Evolutionary conservation across 352 stramenopile genomes (phyloP), one percentile per base, ranked within the genome.

Genomic region (Phytopythium chamaehyphon): DNA sequence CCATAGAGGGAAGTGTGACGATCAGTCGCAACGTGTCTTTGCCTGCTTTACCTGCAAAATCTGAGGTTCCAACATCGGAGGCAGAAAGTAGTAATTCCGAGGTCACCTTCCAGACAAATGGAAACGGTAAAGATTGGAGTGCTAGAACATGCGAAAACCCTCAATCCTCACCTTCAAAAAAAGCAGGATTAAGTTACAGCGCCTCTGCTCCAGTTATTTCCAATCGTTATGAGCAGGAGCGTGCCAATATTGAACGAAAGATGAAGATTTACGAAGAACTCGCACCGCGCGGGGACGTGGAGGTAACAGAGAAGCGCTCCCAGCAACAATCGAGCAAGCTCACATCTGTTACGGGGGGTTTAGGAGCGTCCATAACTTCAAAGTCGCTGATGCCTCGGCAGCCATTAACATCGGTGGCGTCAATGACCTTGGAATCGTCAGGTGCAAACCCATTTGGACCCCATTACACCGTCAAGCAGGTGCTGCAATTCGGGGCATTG

Each of bases 161-260:
- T n/a, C n/a, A n/a, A n/a, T n/a, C n/a, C 1, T 44, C 12, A 31
- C 33, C 6, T 19, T 26, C 10, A 23, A 57, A 46, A 51, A 68
- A 21, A 24, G 11, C 3, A 51, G 53, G 47, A 51, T 54, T 73
- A 10, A 64, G 9, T 11, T 54, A 44, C 5, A 69, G 69, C 43
- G 57, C 50, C 4, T 75, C 64, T 19, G 52, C 51, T 2, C 56
- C 67, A 21, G 39, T 39, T 15, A 43, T 76, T 10, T 11, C 28
- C 19, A 61, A 43, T 31, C 59, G 47, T 15, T 57, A 66, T 21
- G 48, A 55, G 12, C 12, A 47, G 37, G 62, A 51, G 47, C 51
- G 62, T 33, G 52, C 31, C n/a, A 88, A 85, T 44, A 83, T 88
- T 44, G 59, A 70, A 24, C 73, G 76, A 21, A 88, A 86, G 40